Conservation (phyloP, 306 rosid species). For the Inga laurina region DNA sequence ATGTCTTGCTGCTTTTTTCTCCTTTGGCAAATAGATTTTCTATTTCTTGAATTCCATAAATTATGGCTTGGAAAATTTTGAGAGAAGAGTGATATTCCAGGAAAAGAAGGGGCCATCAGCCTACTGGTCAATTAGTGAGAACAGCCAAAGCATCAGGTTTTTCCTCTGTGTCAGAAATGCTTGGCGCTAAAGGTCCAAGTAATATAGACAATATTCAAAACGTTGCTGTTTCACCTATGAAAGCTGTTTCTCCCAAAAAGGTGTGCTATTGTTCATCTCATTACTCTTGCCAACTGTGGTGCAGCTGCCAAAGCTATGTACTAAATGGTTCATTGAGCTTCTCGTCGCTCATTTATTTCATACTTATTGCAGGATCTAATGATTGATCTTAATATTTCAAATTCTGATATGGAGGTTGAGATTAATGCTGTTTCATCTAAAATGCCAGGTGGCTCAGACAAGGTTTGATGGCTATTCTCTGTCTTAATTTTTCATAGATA, state of each 20-base stretch:
- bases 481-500: neutral
- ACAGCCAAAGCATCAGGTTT: constrained; percentile 18
- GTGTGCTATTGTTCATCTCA: neutral
- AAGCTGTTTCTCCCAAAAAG: neutral
- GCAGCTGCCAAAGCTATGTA: neutral
- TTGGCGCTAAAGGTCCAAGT: neutral
- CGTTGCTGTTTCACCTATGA: neutral
- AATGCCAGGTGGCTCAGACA: constrained; percentile 13
- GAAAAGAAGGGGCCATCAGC: constrained; percentile 66
- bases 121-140: constrained; percentile 58
- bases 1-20: neutral
- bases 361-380: constrained; percentile 5
- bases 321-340: neutral
- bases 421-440: constrained; percentile 14
- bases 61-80: constrained; percentile 20
- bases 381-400: constrained; percentile 19
- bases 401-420: constrained; percentile 19
- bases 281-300: neutral
- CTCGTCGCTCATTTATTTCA: neutral
- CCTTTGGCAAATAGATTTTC: neutral
- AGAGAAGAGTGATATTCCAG: constrained; percentile 36
- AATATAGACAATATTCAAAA: neutral
- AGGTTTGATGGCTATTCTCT: constrained; percentile 37
- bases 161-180: constrained; percentile 58
- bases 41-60: neutral